Evolutionary conservation across 768 basidiomycete genomes (phyloP), one percentile per base, ranked within the genome.

Genomic region (Tubosaeta sp.): DNA sequence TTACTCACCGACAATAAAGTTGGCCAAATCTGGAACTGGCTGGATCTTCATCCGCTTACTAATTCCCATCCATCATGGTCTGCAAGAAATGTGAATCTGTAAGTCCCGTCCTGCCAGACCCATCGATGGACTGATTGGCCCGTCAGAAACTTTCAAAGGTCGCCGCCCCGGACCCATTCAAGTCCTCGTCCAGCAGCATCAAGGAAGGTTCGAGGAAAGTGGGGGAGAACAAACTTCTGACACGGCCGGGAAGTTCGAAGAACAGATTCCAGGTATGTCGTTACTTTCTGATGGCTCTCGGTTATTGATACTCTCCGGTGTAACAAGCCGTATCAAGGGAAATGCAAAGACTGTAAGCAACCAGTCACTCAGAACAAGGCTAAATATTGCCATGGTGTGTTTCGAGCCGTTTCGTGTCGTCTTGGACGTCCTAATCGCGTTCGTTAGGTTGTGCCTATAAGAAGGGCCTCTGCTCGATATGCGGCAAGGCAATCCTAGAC

Each of bases 271-370:
- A 87, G 76, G 87, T 83, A 67, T 53, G 80, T 66, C 39, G 9
- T 35, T 44, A 48, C 51, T 36, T 58, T 56, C 67, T 31, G 31
- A 56, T 50, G 21, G 18, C 41, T 13, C 19, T 48, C 47, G 21
- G 46, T 45, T 34, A 44, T 30, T 49, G 36, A 50, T 44, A 34
- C n/a, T 22, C n/a, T 6, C n/a, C 36, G 13, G 21, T 14, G 29
- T 30, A 13, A 38, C 8, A 63, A 91, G 87, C 90, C 90, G 30
- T 93, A 93, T 72, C 83, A 87, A 69, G 78, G 80, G 32, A 90
- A 87, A 67, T 93, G 90, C 65, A 92, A 87, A 69, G 90, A 90
- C 60, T 93, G 90, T 64, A 91, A 91, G 69, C 84, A 85, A 61
- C 76, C 83, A 1, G 81, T 82, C 40, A 90, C 90, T 9, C 90